Base-by-base conservation (phyloP, 106 monocot genomes). In the Dioscorea alata region DNA sequence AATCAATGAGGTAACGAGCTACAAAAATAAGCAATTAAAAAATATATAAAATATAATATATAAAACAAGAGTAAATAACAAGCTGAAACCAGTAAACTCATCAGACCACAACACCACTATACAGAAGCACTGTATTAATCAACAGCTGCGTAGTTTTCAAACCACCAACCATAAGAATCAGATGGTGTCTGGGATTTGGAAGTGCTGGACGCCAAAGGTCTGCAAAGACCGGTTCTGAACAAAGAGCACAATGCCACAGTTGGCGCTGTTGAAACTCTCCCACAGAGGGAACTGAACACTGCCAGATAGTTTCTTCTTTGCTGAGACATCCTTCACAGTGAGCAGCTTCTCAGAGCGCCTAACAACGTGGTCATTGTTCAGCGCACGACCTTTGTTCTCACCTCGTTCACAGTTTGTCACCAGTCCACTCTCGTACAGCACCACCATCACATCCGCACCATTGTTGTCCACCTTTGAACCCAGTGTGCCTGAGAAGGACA, bases 341-440 rank as follows among this genome's bases (percentile, higher is more conserved):
- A 67, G 65, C 35, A 90, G 66, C 79, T 94, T 94, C 83, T 88
- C 88, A 10, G 86, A 64, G 57, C 73, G 75, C 49, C 90, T 80
- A 35, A 94, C 88, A 6, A 90, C 88, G 58, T 81, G 79, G 79
- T 94, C 90, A 49, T 84, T 90, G 63, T 74, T 66, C 49, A 94
- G 83, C 23, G 81, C 64, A 0, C 73, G 73, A 33, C 88, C 90
- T 20, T 75, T 76, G 88, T 94, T 94, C 83, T 90, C 94, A 0
- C 94, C 90, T 16, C 57, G 71, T 15, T 13, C 25, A 74, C 85
- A 81, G 70, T 88, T 81, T 3, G 90, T 90, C 49, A 88, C 81
- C 32, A 88, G 69, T 0, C 94, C 88, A 48, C 68, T 85, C 80
- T 94, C 88, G 57, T 76, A 88, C 25, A 88, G 64, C 1, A 85